phyloP scores from a whole-genome alignment of 2,329 filamentous ascomycete genomes.

The Alternaria arborescens region DNA sequence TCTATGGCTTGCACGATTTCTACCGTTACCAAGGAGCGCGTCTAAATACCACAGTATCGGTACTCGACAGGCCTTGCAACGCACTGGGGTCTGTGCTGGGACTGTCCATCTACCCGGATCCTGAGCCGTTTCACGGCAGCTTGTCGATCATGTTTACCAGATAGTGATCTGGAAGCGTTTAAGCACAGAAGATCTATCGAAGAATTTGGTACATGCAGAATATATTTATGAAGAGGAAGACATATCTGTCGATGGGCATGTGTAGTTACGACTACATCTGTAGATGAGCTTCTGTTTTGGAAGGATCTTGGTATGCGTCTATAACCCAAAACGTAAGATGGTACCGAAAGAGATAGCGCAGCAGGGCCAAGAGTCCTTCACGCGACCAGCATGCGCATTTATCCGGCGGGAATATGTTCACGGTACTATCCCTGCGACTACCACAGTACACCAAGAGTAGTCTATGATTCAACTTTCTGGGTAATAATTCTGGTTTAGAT shows the following conservation, averaged over 20 bases:
- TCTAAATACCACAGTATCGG: neutral
- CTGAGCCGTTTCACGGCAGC: neutral
- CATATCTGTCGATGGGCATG: neutral
- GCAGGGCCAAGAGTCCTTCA: neutral
- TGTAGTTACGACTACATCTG: neutral
- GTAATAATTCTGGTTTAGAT: neutral
- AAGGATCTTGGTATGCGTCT: neutral
- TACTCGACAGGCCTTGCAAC: neutral
- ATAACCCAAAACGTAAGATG: neutral
- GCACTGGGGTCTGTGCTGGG: neutral
- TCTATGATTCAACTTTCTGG: neutral
- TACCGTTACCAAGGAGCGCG: too few species aligned
- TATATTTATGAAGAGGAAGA: neutral
- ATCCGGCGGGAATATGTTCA: neutral
- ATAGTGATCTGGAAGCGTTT: neutral
- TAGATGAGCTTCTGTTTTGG: neutral
- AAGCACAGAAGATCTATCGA: neutral
- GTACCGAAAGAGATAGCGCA: neutral
- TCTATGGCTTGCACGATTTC: too few species aligned
- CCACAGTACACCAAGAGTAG: neutral
- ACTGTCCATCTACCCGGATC: neutral
- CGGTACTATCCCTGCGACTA: neutral
- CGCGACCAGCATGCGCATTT: neutral
- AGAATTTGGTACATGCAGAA: neutral
- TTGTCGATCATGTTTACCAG: conserved; percentile 1